Evolutionary conservation across 2,329 filamentous ascomycete genomes (phyloP).

Genomic region (Cladosporium oxysporum): DNA sequence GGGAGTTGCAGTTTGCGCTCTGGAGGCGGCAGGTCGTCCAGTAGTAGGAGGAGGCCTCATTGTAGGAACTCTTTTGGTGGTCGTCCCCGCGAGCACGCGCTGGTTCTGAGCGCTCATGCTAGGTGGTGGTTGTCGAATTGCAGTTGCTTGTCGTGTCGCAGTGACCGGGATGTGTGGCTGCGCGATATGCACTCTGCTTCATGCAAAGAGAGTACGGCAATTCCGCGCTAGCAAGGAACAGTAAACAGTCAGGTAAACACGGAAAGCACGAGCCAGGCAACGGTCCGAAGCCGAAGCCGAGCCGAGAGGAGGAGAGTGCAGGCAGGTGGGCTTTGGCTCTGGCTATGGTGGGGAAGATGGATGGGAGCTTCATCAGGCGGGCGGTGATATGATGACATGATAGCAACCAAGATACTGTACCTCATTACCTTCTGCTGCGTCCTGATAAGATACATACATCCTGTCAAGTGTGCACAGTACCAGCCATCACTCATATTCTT

Average conservation of each 20-base stretch:
- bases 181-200: not conserved
- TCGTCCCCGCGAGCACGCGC: conserved; percentile 18
- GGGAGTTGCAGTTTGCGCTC: conserved; percentile 53
- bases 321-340: too few relatives aligned
- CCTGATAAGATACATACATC: not conserved
- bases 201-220: not conserved
- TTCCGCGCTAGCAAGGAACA: not conserved
- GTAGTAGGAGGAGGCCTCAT: conserved; percentile 54
- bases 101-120: conserved; percentile 18
- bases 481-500: not conserved
- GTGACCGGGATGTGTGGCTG: conserved; percentile 10
- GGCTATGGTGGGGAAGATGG: not conserved
- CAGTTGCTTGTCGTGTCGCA: not conserved
- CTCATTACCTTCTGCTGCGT: not conserved
- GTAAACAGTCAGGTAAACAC: conserved; percentile 1
- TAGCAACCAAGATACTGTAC: not conserved
- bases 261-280: not conserved
- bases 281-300: not conserved
- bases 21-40: conserved; percentile 37
- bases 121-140: not conserved
- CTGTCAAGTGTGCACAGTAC: not conserved
- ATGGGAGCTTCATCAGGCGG: not conserved
- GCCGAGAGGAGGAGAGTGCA: not conserved
- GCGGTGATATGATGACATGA: not conserved
- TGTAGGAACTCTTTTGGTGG: conserved; percentile 33